A percentile compares a stretch with the other conserved stretches of the same genome.
These are phyloP conservation scores for Boletus eberwhitei DNA, from an alignment of 768 basidiomycete genomes.

Conservation along the genomic window DNA sequence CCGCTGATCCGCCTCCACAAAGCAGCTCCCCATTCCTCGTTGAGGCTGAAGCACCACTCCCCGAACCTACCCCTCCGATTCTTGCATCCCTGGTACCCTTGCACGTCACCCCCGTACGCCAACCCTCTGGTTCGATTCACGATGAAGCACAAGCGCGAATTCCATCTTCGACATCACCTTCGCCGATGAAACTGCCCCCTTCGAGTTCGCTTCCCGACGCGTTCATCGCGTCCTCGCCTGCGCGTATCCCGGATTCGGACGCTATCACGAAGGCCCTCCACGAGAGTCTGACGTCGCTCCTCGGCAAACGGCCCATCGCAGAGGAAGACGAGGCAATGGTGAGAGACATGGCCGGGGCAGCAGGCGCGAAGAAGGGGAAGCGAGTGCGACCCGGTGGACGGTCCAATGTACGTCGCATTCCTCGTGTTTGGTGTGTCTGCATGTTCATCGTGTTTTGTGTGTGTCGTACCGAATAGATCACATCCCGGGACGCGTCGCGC, in stretches of 20 bases:
- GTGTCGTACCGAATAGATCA: neutral
- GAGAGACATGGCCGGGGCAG: constrained; percentile 11
- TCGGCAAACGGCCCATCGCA: constrained; percentile 61
- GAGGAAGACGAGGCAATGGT: constrained; percentile 33
- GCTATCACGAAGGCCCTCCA: constrained; percentile 58
- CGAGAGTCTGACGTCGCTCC: constrained; percentile 62
- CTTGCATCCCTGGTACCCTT: neutral
- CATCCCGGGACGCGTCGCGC: constrained; percentile 39
- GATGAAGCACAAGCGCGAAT: constrained; percentile 34
- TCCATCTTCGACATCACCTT: constrained; percentile 57
- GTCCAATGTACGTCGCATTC: constrained; percentile 31
- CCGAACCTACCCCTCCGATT: neutral
- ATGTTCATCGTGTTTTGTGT: neutral
- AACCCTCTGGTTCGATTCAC: constrained; percentile 4
- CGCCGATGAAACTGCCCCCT: constrained; percentile 47
- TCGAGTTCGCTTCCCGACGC: constrained; percentile 16
- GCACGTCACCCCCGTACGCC: neutral
- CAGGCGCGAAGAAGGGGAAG: constrained; percentile 30
- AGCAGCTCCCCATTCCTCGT: constrained; percentile 28
- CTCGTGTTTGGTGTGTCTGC: too few relatives aligned
- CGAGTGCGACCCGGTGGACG: constrained; percentile 36
- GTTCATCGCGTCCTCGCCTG: constrained; percentile 21
- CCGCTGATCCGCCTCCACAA: constrained; percentile 21
- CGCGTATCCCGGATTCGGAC: constrained; percentile 40
- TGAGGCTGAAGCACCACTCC: constrained; percentile 2